Conservation (phyloP, 2,329 filamentous ascomycete species). For the Westerdykella aurantiaca region DNA sequence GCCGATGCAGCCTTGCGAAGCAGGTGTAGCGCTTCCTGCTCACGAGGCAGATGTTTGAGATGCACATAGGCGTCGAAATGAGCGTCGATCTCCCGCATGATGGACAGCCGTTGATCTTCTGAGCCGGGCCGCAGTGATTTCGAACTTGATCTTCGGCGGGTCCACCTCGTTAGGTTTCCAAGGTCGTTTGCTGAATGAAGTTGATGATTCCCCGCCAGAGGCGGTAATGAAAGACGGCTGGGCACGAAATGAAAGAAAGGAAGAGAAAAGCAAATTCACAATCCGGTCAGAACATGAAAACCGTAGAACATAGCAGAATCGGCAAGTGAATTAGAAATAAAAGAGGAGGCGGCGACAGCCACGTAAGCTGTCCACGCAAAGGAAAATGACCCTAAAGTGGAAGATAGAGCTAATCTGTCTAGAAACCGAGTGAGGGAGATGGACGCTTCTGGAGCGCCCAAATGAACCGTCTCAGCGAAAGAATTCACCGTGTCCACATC, state of each 20-base stretch:
- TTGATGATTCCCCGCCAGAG: background rate
- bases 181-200: background rate
- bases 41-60: slow-evolving; percentile 41
- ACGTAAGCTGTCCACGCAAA: slow-evolving; percentile 20
- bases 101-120: slow-evolving; percentile 4
- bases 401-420: background rate
- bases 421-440: background rate
- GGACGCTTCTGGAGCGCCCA: too few relatives aligned
- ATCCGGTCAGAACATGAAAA: background rate
- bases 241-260: background rate
- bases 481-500: too few relatives aligned
- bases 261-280: background rate
- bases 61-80: slow-evolving; percentile 49
- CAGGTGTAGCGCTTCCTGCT: slow-evolving; percentile 47
- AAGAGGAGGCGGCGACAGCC: slow-evolving; percentile 15
- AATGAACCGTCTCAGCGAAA: too few relatives aligned
- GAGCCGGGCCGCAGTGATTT: background rate
- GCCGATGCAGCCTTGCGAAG: slow-evolving; percentile 78
- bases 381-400: background rate
- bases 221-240: background rate
- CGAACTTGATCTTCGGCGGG: background rate
- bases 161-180: background rate
- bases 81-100: slow-evolving; percentile 43
- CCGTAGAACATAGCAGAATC: slow-evolving; percentile 12
- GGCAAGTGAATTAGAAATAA: slow-evolving; percentile 10